phyloP scores from a whole-genome alignment of 176 grass and related monocot species.

The Lolium rigidum region DNA sequence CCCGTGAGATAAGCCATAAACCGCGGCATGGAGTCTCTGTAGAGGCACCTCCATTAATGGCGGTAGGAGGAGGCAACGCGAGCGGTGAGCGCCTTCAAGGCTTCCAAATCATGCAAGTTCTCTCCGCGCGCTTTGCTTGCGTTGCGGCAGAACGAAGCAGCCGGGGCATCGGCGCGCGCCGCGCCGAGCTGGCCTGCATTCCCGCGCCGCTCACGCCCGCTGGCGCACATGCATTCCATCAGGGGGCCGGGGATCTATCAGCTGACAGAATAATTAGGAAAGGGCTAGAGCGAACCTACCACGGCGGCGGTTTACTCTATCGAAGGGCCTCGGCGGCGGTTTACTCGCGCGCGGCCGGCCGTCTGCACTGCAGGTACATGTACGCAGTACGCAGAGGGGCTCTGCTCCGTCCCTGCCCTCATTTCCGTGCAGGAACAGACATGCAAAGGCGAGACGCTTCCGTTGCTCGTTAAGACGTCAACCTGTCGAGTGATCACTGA shows the following conservation, averaged over 20 bases:
- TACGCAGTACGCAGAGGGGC: not conserved
- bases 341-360: slow-evolving; percentile 25
- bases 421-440: not conserved
- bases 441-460: not conserved
- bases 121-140: not conserved
- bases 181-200: slow-evolving; percentile 54
- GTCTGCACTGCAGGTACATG: not conserved
- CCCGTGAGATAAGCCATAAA: slow-evolving; percentile 11
- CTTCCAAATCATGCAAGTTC: not conserved
- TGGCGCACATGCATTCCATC: slow-evolving; percentile 52
- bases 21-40: slow-evolving; percentile 22
- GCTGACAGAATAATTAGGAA: not conserved
- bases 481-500: not conserved
- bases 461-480: not conserved
- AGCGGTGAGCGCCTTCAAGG: slow-evolving; percentile 35
- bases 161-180: not conserved
- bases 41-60: slow-evolving; percentile 48
- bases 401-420: not conserved
- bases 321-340: slow-evolving; percentile 34
- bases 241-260: not conserved
- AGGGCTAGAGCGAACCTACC: slow-evolving; percentile 21
- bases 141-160: slow-evolving; percentile 23
- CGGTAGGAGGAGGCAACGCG: not conserved
- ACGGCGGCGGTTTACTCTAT: slow-evolving; percentile 52
- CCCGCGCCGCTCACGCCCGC: slow-evolving; percentile 38